These are phyloP conservation scores for Cicer yamashitae DNA, from an alignment of 306 rosid genomes.

Conservation along the genomic window DNA sequence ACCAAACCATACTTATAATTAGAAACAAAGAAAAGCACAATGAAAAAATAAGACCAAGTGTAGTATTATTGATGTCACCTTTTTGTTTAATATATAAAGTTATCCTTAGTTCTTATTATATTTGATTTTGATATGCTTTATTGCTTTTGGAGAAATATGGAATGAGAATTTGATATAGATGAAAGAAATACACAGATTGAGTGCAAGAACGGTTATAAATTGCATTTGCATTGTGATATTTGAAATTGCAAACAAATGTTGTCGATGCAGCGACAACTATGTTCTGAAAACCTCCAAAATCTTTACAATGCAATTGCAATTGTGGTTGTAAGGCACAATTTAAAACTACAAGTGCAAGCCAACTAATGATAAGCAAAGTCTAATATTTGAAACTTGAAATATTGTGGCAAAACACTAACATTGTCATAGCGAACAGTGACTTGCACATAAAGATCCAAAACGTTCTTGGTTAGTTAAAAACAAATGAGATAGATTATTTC, in stretches of 20 bases:
- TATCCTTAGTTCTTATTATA: too few relatives aligned
- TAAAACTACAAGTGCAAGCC: neutral
- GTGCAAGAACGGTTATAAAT: neutral
- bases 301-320: neutral
- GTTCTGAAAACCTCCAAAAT: neutral
- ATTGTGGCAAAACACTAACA: constrained; percentile 54
- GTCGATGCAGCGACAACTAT: neutral
- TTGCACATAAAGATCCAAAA: too few relatives aligned
- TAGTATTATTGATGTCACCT: too few relatives aligned
- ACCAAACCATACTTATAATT: neutral
- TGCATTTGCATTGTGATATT: neutral
- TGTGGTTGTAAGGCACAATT: neutral
- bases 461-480: too few relatives aligned
- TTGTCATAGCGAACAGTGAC: constrained; percentile 65
- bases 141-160: too few relatives aligned
- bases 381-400: constrained; percentile 17
- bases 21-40: constrained; percentile 12
- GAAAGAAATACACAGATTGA: neutral
- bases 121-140: too few relatives aligned
- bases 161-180: too few relatives aligned
- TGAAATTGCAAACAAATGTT: neutral
- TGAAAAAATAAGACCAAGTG: neutral
- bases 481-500: too few relatives aligned
- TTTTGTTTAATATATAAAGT: too few relatives aligned
- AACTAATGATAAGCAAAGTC: constrained; percentile 13